Conservation (phyloP, 768 basidiomycete genomes). For the Erythrobasidium yunnanense region DNA sequence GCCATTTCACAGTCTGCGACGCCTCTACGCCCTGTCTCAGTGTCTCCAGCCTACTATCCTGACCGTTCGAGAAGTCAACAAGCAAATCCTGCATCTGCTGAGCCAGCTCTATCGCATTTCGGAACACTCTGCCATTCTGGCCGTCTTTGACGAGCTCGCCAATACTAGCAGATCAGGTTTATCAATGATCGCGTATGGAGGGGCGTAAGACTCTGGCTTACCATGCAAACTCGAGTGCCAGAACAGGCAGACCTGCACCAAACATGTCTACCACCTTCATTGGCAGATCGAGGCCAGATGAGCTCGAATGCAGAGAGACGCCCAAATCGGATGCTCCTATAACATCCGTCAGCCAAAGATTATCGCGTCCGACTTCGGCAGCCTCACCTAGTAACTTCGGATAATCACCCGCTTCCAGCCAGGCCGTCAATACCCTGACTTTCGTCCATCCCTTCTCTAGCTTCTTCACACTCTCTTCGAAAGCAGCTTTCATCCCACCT, state of each 20-base stretch:
- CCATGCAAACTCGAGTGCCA: constrained; percentile 78
- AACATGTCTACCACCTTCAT: constrained; percentile 99
- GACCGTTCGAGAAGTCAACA: background rate
- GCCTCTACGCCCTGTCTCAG: constrained; percentile 50
- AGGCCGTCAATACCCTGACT: constrained; percentile 68
- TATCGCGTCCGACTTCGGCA: no score
- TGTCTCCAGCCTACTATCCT: background rate
- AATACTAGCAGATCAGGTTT: constrained; percentile 48
- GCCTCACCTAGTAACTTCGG: constrained; percentile 69
- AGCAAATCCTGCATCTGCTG: constrained; percentile 55
- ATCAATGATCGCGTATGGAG: background rate
- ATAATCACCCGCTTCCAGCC: constrained; percentile 84
- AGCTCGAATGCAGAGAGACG: constrained; percentile 78
- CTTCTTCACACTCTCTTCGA: constrained; percentile 58
- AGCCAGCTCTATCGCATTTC: constrained; percentile 56
- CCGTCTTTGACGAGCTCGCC: constrained; percentile 75
- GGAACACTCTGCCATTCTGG: constrained; percentile 72
- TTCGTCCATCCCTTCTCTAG: constrained; percentile 60
- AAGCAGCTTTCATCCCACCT: constrained; percentile 52
- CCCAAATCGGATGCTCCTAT: constrained; percentile 87
- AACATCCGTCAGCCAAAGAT: background rate
- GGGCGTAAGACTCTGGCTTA: constrained; percentile 41
- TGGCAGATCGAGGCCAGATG: constrained; percentile 79
- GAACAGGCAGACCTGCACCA: constrained; percentile 86
- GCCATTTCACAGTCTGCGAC: constrained; percentile 50